Conservation (phyloP, 345 rosid species). For the Pelargonium nanum region DNA sequence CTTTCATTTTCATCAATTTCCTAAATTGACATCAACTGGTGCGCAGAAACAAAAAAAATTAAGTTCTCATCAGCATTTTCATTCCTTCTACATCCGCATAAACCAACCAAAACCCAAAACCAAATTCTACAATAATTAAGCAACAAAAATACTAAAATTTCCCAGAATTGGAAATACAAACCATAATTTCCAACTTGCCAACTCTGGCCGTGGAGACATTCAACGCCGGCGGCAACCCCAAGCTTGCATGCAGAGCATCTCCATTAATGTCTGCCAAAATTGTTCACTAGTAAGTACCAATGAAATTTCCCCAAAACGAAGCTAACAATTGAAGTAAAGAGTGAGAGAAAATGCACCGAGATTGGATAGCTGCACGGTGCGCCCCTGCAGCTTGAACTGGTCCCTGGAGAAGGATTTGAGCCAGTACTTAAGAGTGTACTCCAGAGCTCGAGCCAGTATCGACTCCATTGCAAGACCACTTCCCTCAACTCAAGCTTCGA, state of each 20-base stretch:
- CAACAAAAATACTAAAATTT: background rate
- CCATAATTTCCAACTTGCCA: conserved; percentile 73
- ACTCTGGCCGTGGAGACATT: conserved; percentile 81
- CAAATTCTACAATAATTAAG: background rate
- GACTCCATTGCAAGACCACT: conserved; percentile 59
- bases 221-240: conserved; percentile 94
- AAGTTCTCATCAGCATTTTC: background rate
- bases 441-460: conserved; percentile 83
- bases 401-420: conserved; percentile 97
- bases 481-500: background rate
- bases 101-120: background rate
- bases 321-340: background rate
- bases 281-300: background rate
- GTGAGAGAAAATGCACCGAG: conserved; percentile 29
- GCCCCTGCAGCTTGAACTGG: conserved; percentile 92
- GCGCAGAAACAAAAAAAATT: too few relatives aligned
- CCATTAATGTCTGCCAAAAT: conserved; percentile 77
- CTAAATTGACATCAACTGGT: background rate
- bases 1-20: background rate
- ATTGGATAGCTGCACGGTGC: conserved; percentile 81
- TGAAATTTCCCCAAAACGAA: background rate
- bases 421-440: conserved; percentile 99
- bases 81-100: background rate
- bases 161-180: conserved; percentile 19
- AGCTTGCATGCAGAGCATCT: conserved; percentile 93